A percentile compares a stretch with the other conserved stretches of the same genome.
These are phyloP conservation scores for Aspergillus asperescens DNA, from an alignment of 495 filamentous ascomycete species.

Conservation along the genomic window DNA sequence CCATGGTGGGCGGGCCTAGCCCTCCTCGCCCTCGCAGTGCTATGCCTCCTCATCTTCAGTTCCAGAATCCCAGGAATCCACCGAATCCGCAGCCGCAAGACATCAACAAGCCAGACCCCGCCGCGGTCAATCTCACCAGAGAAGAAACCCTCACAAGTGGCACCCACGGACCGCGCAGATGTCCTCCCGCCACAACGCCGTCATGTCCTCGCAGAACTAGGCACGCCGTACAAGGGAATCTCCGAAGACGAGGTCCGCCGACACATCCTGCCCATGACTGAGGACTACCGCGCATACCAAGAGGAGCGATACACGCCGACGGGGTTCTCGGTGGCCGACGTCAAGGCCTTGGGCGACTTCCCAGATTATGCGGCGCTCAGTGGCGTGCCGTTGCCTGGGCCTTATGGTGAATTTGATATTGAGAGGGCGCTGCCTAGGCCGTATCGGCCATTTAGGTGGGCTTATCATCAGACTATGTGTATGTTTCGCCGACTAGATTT, in stretches of 20 bases:
- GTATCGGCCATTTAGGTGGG: slow-evolving; percentile 80
- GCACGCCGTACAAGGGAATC: slow-evolving; percentile 22
- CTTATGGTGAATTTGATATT: slow-evolving; percentile 62
- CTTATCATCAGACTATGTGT: slow-evolving; percentile 95
- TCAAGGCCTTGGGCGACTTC: slow-evolving; percentile 72
- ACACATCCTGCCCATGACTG: slow-evolving; percentile 40
- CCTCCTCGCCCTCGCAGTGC: slow-evolving; percentile 21
- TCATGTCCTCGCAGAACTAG: slow-evolving; percentile 38
- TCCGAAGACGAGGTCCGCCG: slow-evolving; percentile 29
- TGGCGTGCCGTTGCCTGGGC: slow-evolving; percentile 68
- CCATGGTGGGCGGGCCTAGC: slow-evolving; percentile 24
- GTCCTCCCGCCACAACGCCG: slow-evolving; percentile 54
- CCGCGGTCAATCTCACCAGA: slow-evolving; percentile 54
- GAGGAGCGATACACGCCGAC: slow-evolving; percentile 49
- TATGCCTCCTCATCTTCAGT: slow-evolving; percentile 17
- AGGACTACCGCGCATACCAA: slow-evolving; percentile 36
- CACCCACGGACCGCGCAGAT: slow-evolving; percentile 38
- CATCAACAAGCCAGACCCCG: slow-evolving; percentile 46
- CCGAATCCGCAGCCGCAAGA: slow-evolving; percentile 28
- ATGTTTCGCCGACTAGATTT: slow-evolving; percentile 28
- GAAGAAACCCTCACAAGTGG: slow-evolving; percentile 27
- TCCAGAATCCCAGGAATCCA: slow-evolving; percentile 1
- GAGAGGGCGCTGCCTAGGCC: slow-evolving; percentile 61
- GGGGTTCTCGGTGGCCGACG: slow-evolving; percentile 61
- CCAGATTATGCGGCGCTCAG: slow-evolving; percentile 76